Evolutionary conservation across 139 green algal species (phyloP).

Genomic region (Coelastrella sp.): DNA sequence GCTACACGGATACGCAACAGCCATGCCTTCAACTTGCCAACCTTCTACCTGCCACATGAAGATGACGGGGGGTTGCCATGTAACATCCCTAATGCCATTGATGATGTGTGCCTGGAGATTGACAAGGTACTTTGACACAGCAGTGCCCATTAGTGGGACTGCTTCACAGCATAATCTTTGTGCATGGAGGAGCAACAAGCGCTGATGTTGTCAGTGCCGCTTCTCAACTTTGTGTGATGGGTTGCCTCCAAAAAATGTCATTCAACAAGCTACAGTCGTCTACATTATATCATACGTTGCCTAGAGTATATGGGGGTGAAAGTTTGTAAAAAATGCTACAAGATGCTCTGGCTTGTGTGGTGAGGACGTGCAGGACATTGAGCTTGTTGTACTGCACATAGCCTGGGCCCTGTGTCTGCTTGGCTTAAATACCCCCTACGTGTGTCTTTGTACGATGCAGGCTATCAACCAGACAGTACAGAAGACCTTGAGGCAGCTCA

Average conservation of each 20-base stretch:
- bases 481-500: slow-evolving; percentile 72
- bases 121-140: slow-evolving; percentile 62
- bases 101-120: slow-evolving; percentile 77
- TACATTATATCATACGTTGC: too few relatives aligned
- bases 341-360: too few relatives aligned
- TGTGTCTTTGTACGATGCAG: background rate
- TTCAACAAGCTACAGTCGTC: too few relatives aligned
- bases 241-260: too few relatives aligned
- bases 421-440: background rate
- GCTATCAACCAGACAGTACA: slow-evolving; percentile 73
- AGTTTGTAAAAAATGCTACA: too few relatives aligned
- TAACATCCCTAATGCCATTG: slow-evolving; percentile 80
- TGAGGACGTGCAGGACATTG: too few relatives aligned
- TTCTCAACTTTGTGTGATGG: too few relatives aligned
- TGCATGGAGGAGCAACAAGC: too few relatives aligned
- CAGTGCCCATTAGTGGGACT: background rate
- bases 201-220: too few relatives aligned
- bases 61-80: slow-evolving; percentile 53
- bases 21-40: slow-evolving; percentile 82
- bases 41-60: slow-evolving; percentile 71
- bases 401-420: background rate
- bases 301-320: too few relatives aligned
- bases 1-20: slow-evolving; percentile 80
- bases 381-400: background rate
- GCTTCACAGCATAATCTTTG: too few relatives aligned